phyloP scores from a whole-genome alignment of 495 filamentous ascomycete genomes.

The Cryomyces minteri region DNA sequence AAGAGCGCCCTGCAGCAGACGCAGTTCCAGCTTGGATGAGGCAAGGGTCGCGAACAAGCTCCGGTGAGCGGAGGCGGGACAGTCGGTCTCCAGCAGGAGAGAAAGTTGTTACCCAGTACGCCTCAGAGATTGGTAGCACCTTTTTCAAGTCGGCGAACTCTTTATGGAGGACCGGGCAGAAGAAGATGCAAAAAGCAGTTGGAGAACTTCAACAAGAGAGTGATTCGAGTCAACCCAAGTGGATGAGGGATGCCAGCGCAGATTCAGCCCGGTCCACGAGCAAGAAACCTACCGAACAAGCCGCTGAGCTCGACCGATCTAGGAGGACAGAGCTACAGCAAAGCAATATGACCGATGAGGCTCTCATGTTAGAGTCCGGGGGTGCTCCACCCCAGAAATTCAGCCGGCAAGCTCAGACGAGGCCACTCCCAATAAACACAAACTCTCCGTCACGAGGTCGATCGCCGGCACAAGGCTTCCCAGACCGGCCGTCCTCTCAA shows the following conservation, averaged over 20 bases:
- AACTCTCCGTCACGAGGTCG: no score
- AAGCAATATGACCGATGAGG: constrained; percentile 60
- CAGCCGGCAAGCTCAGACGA: background rate
- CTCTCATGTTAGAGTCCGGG: constrained; percentile 60
- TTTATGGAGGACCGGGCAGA: constrained; percentile 84
- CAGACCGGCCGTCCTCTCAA: constrained; percentile 15
- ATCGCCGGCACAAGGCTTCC: background rate
- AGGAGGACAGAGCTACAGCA: background rate
- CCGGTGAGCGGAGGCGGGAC: constrained; percentile 25
- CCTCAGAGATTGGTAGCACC: constrained; percentile 64
- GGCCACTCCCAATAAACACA: background rate
- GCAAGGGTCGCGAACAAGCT: constrained; percentile 13
- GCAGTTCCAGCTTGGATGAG: constrained; percentile 29
- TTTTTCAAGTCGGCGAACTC: constrained; percentile 87
- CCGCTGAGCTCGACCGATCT: background rate
- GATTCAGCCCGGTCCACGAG: constrained; percentile 6
- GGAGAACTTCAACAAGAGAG: constrained; percentile 71
- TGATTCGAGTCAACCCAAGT: constrained; percentile 75
- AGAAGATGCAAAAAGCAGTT: constrained; percentile 87
- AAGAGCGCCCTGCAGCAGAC: constrained; percentile 18
- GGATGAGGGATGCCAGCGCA: constrained; percentile 61
- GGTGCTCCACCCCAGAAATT: constrained; percentile 21
- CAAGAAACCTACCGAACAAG: constrained; percentile 2
- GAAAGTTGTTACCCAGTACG: constrained; percentile 59
- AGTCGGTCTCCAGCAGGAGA: constrained; percentile 45